Evolutionary conservation across 2,329 filamentous ascomycete genomes (phyloP).

Genomic region (Pestalotiopsis sp.): DNA sequence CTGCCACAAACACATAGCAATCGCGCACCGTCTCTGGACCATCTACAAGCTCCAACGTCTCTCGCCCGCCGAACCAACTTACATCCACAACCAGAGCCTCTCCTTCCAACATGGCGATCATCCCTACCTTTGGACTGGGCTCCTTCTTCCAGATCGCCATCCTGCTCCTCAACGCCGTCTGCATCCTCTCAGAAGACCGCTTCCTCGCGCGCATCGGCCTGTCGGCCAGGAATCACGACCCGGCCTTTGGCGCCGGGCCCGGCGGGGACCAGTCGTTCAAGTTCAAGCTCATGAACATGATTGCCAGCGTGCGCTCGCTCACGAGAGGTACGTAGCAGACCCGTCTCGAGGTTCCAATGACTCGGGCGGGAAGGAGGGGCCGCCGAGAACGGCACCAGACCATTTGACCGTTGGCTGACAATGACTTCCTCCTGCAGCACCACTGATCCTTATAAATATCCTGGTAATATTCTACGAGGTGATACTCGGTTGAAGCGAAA

Average conservation of each 20-base stretch:
- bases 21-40: background rate
- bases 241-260: conserved; percentile 71
- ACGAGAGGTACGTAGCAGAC: conserved; percentile 76
- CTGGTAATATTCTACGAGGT: conserved; percentile 84
- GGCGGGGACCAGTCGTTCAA: conserved; percentile 75
- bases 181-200: conserved; percentile 91
- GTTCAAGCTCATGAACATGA: conserved; percentile 84
- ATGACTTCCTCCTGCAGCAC: conserved; percentile 59
- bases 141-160: conserved; percentile 41
- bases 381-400: background rate
- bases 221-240: conserved; percentile 70
- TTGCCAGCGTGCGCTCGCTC: conserved; percentile 85
- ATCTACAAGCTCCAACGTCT: background rate
- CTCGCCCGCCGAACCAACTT: background rate
- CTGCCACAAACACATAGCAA: background rate
- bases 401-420: background rate
- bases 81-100: conserved; percentile 3
- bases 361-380: background rate
- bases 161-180: conserved; percentile 91
- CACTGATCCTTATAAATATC: conserved; percentile 81
- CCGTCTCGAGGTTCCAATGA: background rate
- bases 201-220: conserved; percentile 91
- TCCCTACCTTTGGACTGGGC: conserved; percentile 76
- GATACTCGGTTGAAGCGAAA: conserved; percentile 61
- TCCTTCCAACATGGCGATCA: conserved; percentile 65